Evolutionary conservation across 1,139 yeast genomes (phyloP).

Genomic region (Hemisphaericaspora xylanilytica): DNA sequence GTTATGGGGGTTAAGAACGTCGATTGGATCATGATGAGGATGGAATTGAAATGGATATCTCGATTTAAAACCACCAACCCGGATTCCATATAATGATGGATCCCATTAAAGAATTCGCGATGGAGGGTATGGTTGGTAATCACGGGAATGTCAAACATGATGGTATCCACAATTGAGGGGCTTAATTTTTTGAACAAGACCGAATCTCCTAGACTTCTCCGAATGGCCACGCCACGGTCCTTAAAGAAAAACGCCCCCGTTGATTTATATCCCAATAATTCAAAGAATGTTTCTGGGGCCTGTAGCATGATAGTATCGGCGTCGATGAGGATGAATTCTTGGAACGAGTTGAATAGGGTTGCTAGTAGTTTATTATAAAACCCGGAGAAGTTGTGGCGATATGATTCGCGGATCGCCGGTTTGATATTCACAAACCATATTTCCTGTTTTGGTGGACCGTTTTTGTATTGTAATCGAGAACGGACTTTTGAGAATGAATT

Average conservation of each 20-base stretch:
- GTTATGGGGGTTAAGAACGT: conserved; percentile 24
- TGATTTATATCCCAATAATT: conserved; percentile 19
- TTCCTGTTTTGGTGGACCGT: conserved; percentile 27
- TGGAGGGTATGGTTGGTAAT: conserved; percentile 21
- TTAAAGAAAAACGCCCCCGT: conserved; percentile 31
- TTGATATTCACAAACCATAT: conserved; percentile 33
- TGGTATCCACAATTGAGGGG: conserved; percentile 27
- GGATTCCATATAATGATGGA: conserved; percentile 31
- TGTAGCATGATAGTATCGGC: conserved; percentile 31
- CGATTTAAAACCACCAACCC: conserved; percentile 28
- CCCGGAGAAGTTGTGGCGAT: conserved; percentile 22
- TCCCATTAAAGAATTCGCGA: conserved; percentile 26
- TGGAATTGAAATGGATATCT: conserved; percentile 25
- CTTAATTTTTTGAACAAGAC: conserved; percentile 25
- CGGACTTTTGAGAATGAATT: conserved; percentile 21
- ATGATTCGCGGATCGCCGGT: conserved; percentile 24
- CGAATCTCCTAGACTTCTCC: conserved; percentile 16
- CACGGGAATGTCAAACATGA: conserved; percentile 29
- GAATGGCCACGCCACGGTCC: conserved; percentile 18
- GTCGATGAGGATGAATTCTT: conserved; percentile 30
- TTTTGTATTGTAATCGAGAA: conserved; percentile 17
- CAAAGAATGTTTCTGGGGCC: conserved; percentile 27
- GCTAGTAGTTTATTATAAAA: conserved; percentile 32
- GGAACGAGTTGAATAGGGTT: conserved; percentile 32
- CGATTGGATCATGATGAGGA: conserved; percentile 27